These are phyloP conservation scores for Darksidea phi DNA, from an alignment of 495 filamentous ascomycete genomes.

Conservation along the genomic window DNA sequence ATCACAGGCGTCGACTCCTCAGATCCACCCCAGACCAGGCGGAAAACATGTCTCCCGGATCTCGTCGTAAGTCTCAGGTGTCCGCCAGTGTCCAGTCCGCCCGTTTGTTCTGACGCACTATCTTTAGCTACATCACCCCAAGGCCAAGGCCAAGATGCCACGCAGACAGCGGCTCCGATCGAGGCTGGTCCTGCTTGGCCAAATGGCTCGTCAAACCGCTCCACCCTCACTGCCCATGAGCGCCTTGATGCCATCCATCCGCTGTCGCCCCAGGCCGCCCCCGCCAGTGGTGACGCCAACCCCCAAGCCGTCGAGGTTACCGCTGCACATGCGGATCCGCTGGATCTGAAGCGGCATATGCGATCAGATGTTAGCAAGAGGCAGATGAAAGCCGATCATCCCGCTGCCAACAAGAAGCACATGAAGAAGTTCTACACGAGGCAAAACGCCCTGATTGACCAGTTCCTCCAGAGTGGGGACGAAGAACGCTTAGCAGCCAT, in stretches of 20 bases:
- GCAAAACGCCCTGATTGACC: conserved; percentile 57
- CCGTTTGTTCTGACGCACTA: conserved; percentile 23
- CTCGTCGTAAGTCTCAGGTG: conserved; percentile 23
- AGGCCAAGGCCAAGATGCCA: conserved; percentile 20
- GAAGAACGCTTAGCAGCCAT: conserved; percentile 52
- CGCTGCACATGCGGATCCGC: conserved; percentile 37
- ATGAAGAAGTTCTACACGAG: conserved; percentile 55
- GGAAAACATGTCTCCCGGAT: conserved; percentile 30
- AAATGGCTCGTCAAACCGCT: conserved; percentile 22
- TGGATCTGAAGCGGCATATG: conserved; percentile 47
- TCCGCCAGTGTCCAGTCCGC: not conserved
- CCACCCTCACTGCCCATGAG: conserved; percentile 27
- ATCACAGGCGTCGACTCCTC: conserved; percentile 26
- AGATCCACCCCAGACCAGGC: conserved; percentile 17
- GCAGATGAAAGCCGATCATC: conserved; percentile 50
- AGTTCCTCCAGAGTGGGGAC: conserved; percentile 54
- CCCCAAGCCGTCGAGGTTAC: conserved; percentile 14
- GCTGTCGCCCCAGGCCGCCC: conserved; percentile 3
- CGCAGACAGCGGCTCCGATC: conserved; percentile 25
- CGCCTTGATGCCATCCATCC: conserved; percentile 21
- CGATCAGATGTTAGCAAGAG: conserved; percentile 44
- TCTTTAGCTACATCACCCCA: conserved; percentile 27
- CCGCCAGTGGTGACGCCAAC: conserved; percentile 12
- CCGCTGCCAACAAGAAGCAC: conserved; percentile 47
- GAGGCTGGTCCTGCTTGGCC: conserved; percentile 9